These are phyloP conservation scores for Calonectria crousiana DNA, from an alignment of 2,329 filamentous ascomycete species.

Conservation along the genomic window DNA sequence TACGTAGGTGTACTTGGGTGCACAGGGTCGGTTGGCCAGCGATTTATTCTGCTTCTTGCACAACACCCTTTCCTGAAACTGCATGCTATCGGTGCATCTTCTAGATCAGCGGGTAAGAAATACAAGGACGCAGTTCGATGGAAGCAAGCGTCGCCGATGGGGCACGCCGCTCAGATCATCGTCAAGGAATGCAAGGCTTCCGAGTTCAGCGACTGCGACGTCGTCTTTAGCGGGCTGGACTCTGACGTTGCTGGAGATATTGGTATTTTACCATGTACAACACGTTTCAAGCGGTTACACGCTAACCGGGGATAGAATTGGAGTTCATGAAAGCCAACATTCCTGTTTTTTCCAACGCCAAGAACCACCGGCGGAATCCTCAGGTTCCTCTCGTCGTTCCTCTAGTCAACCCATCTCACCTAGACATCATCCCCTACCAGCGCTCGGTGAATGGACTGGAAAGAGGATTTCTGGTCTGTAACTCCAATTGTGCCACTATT, in stretches of 20 bases:
- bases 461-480: constrained; percentile 95
- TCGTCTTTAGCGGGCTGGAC: constrained; percentile 94
- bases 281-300: neutral
- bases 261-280: constrained; percentile 64
- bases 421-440: constrained; percentile 89
- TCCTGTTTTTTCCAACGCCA: constrained; percentile 96
- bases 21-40: constrained; percentile 94
- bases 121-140: constrained; percentile 95
- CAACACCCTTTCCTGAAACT: constrained; percentile 89
- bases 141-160: constrained; percentile 92
- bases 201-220: constrained; percentile 88
- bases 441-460: constrained; percentile 77
- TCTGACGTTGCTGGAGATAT: constrained; percentile 92
- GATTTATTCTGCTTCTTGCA: constrained; percentile 92
- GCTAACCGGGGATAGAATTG: constrained; percentile 71
- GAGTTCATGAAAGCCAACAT: constrained; percentile 90
- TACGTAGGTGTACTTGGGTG: constrained; percentile 81
- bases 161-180: constrained; percentile 80
- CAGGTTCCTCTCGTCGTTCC: constrained; percentile 94
- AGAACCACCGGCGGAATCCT: constrained; percentile 93
- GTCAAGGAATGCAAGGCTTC: constrained; percentile 86
- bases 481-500: constrained; percentile 98
- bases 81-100: constrained; percentile 91
- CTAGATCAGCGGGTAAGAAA: constrained; percentile 89
- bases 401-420: constrained; percentile 92